Conservation (phyloP, 495 filamentous ascomycete species). For the Aspergillus saccharolyticus region DNA sequence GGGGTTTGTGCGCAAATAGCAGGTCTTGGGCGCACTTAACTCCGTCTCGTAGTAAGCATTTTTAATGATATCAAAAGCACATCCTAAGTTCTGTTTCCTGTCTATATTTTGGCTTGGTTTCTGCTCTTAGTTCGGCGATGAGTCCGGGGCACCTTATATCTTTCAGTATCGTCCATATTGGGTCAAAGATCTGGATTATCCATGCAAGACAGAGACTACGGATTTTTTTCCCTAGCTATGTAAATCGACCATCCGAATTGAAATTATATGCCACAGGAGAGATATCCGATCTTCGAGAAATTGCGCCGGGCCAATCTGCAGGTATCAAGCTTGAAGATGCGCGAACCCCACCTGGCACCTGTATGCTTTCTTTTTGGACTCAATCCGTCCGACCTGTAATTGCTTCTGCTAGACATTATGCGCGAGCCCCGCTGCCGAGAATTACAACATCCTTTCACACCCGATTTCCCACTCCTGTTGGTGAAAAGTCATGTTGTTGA, state of each 20-base stretch:
- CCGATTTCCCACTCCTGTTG: too few species aligned
- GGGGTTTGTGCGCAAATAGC: constrained; percentile 42
- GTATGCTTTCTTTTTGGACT: constrained; percentile 8
- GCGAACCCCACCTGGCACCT: neutral
- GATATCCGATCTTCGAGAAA: too few species aligned
- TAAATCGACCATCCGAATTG: too few species aligned
- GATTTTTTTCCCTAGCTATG: neutral
- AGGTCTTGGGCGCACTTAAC: constrained; percentile 5
- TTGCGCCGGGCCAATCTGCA: neutral
- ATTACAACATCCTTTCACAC: too few species aligned
- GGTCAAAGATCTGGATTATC: neutral
- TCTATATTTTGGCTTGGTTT: neutral
- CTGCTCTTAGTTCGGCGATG: neutral
- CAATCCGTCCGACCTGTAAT: neutral
- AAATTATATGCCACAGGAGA: too few species aligned
- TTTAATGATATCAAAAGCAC: neutral
- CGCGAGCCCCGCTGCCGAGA: too few species aligned
- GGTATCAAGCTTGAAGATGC: neutral
- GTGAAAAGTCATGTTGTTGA: neutral
- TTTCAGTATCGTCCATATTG: neutral
- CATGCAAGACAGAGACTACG: neutral
- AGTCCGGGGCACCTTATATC: neutral
- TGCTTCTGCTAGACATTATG: neutral
- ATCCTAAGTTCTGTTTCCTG: neutral
- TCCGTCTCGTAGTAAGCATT: neutral